A percentile compares a stretch with the other conserved stretches of the same genome.
Conservation (phyloP, 2,329 filamentous ascomycete genomes). For the Colletotrichum ledebouriae region DNA sequence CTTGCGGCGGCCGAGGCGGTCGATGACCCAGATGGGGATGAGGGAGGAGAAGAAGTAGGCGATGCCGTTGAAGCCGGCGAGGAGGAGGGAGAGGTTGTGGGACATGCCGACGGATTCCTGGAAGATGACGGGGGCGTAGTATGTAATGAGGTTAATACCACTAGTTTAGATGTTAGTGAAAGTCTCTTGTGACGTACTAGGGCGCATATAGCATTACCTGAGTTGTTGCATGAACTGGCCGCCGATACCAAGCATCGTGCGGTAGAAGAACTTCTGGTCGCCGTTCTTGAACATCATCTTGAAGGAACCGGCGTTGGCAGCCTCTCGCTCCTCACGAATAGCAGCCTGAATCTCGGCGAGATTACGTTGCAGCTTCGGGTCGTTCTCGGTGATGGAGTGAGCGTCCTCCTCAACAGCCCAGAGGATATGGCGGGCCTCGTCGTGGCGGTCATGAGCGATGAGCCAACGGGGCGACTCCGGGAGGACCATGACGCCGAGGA, state of each 20-base stretch:
- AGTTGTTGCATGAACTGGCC: conserved; percentile 61
- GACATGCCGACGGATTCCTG: conserved; percentile 58
- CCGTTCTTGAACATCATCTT: conserved; percentile 57
- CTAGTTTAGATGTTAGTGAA: too few species aligned
- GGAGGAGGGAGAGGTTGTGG: conserved; percentile 61
- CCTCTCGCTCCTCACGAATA: conserved; percentile 56
- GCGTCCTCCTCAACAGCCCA: conserved; percentile 51
- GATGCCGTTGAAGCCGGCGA: conserved; percentile 65
- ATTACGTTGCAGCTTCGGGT: conserved; percentile 47
- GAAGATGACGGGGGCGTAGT: conserved; percentile 58
- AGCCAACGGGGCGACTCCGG: conserved; percentile 62
- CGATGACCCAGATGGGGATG: conserved; percentile 53
- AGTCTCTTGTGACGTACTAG: too few species aligned
- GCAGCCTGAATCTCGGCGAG: conserved; percentile 55
- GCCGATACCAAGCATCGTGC: conserved; percentile 57
- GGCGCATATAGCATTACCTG: conserved; percentile 38
- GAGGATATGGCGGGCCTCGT: conserved; percentile 55
- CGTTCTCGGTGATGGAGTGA: conserved; percentile 45
- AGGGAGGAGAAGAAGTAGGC: conserved; percentile 51
- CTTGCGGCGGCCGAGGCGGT: conserved; percentile 66
- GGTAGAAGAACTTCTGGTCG: conserved; percentile 56
- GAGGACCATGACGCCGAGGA: conserved; percentile 51
- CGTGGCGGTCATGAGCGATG: conserved; percentile 61
- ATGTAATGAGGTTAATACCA: too few species aligned
- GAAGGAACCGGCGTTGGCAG: conserved; percentile 51